Conservation (phyloP, 1,284 basidiomycete genomes). For the Violaceomyces palustris region DNA sequence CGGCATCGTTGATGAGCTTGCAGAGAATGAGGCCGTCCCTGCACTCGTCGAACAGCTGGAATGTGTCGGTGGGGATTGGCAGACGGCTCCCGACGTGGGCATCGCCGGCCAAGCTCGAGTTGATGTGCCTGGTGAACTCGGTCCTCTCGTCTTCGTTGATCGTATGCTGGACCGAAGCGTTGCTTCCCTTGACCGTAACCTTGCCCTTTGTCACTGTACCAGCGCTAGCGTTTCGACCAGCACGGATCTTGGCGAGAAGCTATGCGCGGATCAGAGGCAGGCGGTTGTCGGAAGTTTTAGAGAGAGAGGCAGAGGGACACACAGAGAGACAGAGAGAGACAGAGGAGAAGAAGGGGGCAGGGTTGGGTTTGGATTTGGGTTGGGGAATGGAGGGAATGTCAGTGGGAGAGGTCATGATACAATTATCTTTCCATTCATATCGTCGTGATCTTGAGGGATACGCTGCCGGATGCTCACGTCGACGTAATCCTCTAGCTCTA, state of each 20-base stretch:
- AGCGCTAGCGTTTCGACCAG: slow-evolving; percentile 55
- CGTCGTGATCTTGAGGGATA: no score
- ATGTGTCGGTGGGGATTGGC: slow-evolving; percentile 93
- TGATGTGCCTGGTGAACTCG: slow-evolving; percentile 97
- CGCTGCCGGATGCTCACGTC: slow-evolving; percentile 63
- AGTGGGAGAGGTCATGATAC: no score
- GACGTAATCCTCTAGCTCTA: slow-evolving; percentile 97
- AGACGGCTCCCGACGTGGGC: slow-evolving; percentile 74
- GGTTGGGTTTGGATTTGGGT: no score
- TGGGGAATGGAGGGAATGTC: no score
- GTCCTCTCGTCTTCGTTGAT: slow-evolving; percentile 95
- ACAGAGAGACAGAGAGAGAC: slow-evolving; percentile 13
- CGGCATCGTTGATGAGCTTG: slow-evolving; percentile 98
- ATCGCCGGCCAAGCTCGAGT: slow-evolving; percentile 83
- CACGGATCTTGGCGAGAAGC: slow-evolving; percentile 75
- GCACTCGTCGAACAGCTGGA: slow-evolving; percentile 98
- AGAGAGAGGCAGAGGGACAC: not conserved
- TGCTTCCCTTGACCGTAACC: slow-evolving; percentile 89
- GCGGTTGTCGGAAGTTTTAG: slow-evolving; percentile 1
- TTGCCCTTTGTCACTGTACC: slow-evolving; percentile 63
- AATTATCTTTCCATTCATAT: no score
- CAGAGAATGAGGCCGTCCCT: slow-evolving; percentile 89
- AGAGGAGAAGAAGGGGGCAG: slow-evolving; percentile 4
- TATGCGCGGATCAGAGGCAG: slow-evolving; percentile 9
- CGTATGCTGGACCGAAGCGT: slow-evolving; percentile 92